These are phyloP conservation scores for Rhizopogon vesiculosus DNA, from an alignment of 768 basidiomycete genomes.

Conservation along the genomic window DNA sequence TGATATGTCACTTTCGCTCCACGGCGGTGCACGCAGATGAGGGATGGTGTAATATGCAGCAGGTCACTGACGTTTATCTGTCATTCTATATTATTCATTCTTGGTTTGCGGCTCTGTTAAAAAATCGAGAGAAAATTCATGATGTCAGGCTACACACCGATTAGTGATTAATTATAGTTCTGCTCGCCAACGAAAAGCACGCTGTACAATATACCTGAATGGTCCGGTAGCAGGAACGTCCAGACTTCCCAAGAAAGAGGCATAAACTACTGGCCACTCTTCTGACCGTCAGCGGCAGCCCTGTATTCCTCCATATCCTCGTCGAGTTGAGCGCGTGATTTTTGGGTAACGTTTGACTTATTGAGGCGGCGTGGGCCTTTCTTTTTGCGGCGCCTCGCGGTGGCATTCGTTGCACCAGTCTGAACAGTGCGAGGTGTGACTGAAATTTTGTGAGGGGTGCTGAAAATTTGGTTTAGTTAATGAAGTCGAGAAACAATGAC, in stretches of 20 bases:
- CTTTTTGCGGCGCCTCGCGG: constrained; percentile 45
- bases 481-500: background rate
- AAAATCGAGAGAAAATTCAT: background rate
- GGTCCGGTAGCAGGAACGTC: background rate
- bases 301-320: constrained; percentile 80
- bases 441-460: constrained; percentile 15
- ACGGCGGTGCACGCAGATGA: too few relatives aligned
- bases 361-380: constrained; percentile 75
- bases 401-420: constrained; percentile 20
- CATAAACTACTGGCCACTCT: constrained; percentile 4
- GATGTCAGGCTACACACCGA: background rate
- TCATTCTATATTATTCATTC: too few relatives aligned
- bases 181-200: background rate
- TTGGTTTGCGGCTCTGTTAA: background rate
- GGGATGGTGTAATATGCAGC: background rate
- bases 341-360: constrained; percentile 32
- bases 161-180: background rate
- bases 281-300: constrained; percentile 30
- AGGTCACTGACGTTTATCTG: background rate
- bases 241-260: background rate
- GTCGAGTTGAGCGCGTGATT: constrained; percentile 57
- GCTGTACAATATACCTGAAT: constrained; percentile 1
- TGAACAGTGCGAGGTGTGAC: constrained; percentile 5
- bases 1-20: background rate
- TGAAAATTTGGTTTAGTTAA: background rate